Conservation (phyloP, 1,284 basidiomycete genomes). For the Erythrobasidium hasegawianum region DNA sequence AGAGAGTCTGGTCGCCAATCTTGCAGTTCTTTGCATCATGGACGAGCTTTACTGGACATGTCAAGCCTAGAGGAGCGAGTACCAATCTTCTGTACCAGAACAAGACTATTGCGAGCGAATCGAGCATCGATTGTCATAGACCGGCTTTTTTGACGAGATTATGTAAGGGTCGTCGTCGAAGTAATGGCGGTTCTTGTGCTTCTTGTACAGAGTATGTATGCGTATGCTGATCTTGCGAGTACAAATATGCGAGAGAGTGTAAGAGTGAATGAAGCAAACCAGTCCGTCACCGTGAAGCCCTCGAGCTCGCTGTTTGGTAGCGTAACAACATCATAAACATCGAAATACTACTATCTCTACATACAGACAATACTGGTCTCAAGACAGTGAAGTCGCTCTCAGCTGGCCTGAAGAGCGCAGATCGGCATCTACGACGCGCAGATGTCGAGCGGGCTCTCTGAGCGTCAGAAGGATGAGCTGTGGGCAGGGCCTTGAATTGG, state of each 20-base stretch:
- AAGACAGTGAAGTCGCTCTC: background rate
- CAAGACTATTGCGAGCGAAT: conserved; percentile 17
- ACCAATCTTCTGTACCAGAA: conserved; percentile 31
- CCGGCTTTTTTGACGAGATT: background rate
- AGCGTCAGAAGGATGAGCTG: conserved; percentile 78
- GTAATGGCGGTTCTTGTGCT: too few relatives aligned
- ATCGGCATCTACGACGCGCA: background rate
- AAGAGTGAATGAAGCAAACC: too few relatives aligned
- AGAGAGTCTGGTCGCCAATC: conserved; percentile 19
- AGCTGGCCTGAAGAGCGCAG: background rate
- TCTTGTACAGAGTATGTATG: too few relatives aligned
- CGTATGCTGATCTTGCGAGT: too few relatives aligned
- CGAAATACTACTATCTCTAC: too few relatives aligned
- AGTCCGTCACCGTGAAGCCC: too few relatives aligned
- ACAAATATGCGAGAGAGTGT: too few relatives aligned
- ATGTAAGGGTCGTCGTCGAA: background rate
- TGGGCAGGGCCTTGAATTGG: conserved; percentile 46
- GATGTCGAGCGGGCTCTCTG: conserved; percentile 55
- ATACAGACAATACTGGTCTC: background rate
- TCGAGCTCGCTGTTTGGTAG: too few relatives aligned
- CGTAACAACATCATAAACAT: too few relatives aligned
- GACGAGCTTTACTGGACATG: conserved; percentile 19
- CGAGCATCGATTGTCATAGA: conserved; percentile 18
- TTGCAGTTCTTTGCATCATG: conserved; percentile 25
- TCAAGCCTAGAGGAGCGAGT: conserved; percentile 26